Percentiles rank a stretch among this genome's conserved stretches.
These are phyloP conservation scores for Leccinum solheimii DNA, from an alignment of 1,284 basidiomycete genomes.

Conservation along the genomic window DNA sequence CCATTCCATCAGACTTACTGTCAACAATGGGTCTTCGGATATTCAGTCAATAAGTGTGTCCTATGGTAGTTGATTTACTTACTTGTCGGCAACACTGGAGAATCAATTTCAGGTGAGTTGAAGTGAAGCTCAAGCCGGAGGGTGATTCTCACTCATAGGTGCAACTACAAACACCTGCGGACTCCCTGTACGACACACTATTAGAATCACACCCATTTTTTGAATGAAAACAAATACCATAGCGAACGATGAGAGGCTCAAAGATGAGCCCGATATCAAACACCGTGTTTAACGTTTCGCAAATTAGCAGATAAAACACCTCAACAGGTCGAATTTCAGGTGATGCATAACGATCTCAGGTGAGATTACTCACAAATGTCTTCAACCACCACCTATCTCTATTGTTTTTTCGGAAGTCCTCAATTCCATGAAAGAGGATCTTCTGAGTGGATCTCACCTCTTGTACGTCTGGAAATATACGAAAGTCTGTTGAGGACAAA, in stretches of 20 bases:
- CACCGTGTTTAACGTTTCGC: slow-evolving; percentile 45
- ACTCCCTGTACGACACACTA: neutral
- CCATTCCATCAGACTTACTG: slow-evolving; percentile 10
- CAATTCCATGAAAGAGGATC: neutral
- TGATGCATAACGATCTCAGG: neutral
- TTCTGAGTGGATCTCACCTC: slow-evolving; percentile 5
- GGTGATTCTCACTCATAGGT: slow-evolving; percentile 13
- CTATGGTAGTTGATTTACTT: slow-evolving; percentile 7
- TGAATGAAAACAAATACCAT: slow-evolving; percentile 31
- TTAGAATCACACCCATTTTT: neutral
- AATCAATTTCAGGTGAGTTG: neutral
- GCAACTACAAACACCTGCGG: neutral
- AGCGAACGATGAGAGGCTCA: slow-evolving; percentile 43
- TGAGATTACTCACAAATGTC: slow-evolving; percentile 36
- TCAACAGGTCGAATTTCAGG: slow-evolving; percentile 12
- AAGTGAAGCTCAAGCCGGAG: neutral
- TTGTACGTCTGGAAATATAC: slow-evolving; percentile 16
- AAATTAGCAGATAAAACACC: slow-evolving; percentile 43
- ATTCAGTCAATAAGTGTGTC: neutral
- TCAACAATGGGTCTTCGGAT: slow-evolving; percentile 21
- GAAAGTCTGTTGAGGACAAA: slow-evolving; percentile 32
- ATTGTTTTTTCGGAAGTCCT: neutral
- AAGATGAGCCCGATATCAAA: slow-evolving; percentile 48
- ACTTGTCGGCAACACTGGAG: slow-evolving; percentile 38
- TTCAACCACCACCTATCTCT: slow-evolving; percentile 47